Conservation (phyloP, 2,329 filamentous ascomycete species). For the Epichloe gansuensis region DNA sequence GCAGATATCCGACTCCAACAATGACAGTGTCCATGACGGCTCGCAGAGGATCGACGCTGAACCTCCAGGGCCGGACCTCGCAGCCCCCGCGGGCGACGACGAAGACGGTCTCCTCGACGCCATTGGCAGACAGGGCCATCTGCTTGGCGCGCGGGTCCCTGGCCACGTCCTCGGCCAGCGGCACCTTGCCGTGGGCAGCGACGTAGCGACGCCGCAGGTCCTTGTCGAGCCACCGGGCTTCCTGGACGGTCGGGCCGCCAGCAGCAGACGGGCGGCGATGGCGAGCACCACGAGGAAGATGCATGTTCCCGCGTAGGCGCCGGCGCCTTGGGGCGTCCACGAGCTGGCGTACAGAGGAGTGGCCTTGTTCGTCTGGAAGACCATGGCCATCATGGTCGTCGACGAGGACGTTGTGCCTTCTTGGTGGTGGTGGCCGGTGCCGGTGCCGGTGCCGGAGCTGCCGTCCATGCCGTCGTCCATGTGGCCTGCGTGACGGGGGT, state of each 20-base stretch:
- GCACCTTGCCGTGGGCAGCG: conserved; percentile 52
- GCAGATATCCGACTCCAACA: conserved; percentile 68
- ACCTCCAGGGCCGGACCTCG: conserved; percentile 58
- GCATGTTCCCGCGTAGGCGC: conserved; percentile 76
- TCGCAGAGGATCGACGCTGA: conserved; percentile 66
- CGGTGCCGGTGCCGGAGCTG: conserved; percentile 1
- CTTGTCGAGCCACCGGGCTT: conserved; percentile 52
- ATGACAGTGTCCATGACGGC: conserved; percentile 59
- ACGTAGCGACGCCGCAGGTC: conserved; percentile 69
- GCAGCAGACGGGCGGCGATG: conserved; percentile 53
- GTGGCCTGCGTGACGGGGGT: conserved; percentile 12
- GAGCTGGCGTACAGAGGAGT: conserved; percentile 45
- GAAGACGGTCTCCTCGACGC: conserved; percentile 68
- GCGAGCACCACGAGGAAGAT: conserved; percentile 78
- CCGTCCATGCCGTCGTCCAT: conserved; percentile 11
- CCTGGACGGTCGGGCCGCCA: conserved; percentile 59
- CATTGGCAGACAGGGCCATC: conserved; percentile 60
- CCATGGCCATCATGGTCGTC: conserved; percentile 28
- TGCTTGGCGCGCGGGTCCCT: conserved; percentile 50
- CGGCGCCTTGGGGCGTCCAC: conserved; percentile 63
- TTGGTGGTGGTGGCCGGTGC: conserved; percentile 2
- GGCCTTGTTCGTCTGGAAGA: conserved; percentile 46
- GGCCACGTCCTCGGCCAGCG: conserved; percentile 46
- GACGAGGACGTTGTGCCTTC: conserved; percentile 6
- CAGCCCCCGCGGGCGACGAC: conserved; percentile 50